Conservation (phyloP, 441 rosid species). For the California macrophylla region DNA sequence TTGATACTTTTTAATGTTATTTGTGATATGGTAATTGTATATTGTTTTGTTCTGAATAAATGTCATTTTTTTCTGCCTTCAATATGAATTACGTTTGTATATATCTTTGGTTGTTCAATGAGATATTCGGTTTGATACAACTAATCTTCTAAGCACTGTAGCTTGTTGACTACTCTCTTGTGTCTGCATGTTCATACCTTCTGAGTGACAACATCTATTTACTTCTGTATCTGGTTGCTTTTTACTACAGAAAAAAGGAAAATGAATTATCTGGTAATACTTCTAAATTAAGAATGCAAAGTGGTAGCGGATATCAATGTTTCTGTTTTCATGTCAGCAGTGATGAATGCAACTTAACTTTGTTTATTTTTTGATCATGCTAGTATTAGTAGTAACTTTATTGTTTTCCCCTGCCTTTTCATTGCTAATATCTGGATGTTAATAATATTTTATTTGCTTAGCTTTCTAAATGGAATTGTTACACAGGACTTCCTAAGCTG, state of each 20-base stretch:
- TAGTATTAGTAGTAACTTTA: background rate
- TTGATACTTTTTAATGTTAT: background rate
- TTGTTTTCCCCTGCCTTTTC: background rate
- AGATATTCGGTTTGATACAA: background rate
- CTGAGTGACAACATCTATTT: background rate
- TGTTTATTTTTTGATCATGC: background rate
- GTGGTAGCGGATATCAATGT: background rate
- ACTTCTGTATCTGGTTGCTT: background rate
- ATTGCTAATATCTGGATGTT: too few relatives aligned
- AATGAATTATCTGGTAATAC: background rate
- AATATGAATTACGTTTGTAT: background rate
- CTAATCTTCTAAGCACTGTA: background rate
- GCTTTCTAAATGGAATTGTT: slow-evolving; percentile 11
- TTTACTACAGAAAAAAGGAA: background rate
- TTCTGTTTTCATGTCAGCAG: background rate
- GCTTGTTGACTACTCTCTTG: background rate
- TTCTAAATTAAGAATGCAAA: background rate
- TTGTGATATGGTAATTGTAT: background rate
- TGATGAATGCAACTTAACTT: background rate
- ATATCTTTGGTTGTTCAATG: background rate
- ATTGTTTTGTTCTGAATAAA: background rate
- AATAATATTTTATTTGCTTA: background rate
- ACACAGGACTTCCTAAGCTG: slow-evolving; percentile 78
- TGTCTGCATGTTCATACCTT: background rate
- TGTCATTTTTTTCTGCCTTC: background rate